A percentile compares a stretch with the other conserved stretches of the same genome.
Conservation (phyloP, 2,329 filamentous ascomycete genomes). For the Blastomyces gilchristii region DNA sequence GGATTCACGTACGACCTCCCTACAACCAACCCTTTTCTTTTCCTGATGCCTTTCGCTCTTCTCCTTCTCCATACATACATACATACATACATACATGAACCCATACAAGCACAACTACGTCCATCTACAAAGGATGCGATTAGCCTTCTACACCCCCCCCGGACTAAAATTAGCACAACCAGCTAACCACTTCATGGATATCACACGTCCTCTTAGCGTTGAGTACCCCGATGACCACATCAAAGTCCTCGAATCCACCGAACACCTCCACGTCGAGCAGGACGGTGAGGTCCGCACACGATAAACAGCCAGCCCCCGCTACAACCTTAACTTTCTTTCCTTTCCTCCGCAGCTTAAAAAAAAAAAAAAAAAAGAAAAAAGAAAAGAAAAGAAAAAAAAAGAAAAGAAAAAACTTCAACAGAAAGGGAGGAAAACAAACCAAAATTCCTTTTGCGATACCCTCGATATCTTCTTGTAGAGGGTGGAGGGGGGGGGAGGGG, state of each 20-base stretch:
- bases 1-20: constrained; percentile 62
- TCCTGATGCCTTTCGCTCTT: neutral
- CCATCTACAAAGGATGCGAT: neutral
- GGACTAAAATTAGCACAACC: neutral
- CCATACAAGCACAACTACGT: neutral
- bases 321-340: no score
- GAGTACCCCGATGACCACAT: constrained; percentile 59
- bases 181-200: neutral
- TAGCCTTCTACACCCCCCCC: no score
- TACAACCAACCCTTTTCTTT: neutral
- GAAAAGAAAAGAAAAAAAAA: neutral
- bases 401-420: no score
- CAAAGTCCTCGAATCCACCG: constrained; percentile 54
- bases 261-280: constrained; percentile 68
- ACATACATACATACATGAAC: neutral
- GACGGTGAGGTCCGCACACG: constrained; percentile 63
- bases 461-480: neutral
- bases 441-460: neutral
- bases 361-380: neutral
- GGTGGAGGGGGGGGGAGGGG: no score
- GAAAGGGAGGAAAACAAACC: no score
- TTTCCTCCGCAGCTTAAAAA: neutral
- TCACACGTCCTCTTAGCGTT: constrained; percentile 46
- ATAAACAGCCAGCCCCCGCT: constrained; percentile 34
- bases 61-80: neutral